Conservation (phyloP, 257 asterid genomes). For the Solanum piurae region DNA sequence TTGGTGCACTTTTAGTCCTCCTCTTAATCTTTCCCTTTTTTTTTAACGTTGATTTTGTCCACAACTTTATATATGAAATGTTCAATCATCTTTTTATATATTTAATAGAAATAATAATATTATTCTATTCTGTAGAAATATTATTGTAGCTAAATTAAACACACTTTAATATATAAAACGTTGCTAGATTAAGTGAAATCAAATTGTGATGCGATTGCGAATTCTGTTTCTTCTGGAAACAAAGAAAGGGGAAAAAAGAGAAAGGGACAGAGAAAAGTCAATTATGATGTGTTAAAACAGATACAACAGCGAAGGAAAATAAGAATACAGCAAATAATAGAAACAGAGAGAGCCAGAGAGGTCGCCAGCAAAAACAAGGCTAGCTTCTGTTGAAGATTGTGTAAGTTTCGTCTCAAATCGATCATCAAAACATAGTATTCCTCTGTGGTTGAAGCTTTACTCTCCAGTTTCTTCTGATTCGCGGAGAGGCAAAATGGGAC, state of each 20-base stretch:
- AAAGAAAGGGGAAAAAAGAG: neutral
- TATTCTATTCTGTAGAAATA: too few species aligned
- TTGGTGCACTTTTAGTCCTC: too few species aligned
- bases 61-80: too few species aligned
- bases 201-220: neutral
- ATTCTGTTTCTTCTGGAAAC: neutral
- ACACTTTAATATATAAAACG: too few species aligned
- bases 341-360: neutral
- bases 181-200: too few species aligned
- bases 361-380: neutral
- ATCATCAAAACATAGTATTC: neutral
- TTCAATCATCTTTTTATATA: too few species aligned
- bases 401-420: neutral
- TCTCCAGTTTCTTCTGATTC: neutral
- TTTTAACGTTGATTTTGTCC: too few species aligned
- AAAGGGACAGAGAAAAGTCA: neutral
- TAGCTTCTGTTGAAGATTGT: neutral
- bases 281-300: neutral
- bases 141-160: too few species aligned
- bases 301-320: neutral
- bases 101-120: too few species aligned
- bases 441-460: neutral
- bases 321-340: neutral
- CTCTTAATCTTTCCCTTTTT: too few species aligned
- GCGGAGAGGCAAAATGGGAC: conserved; percentile 47